phyloP scores from a whole-genome alignment of 331 rosid genomes.

The Erythrophleum ivorense region DNA sequence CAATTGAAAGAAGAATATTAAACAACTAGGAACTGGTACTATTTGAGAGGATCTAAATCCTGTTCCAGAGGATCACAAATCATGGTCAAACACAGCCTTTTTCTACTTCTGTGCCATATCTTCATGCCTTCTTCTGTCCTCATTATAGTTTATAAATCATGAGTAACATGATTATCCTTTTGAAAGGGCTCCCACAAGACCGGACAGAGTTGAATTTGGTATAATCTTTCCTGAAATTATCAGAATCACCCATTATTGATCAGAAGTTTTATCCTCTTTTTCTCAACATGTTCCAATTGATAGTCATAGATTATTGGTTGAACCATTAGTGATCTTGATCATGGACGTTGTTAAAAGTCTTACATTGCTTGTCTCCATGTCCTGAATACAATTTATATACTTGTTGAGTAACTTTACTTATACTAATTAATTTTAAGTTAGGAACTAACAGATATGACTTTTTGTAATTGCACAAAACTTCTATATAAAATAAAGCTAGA shows the following conservation, averaged over 20 bases:
- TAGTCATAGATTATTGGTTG: slow-evolving; percentile 30
- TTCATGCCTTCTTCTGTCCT: background rate
- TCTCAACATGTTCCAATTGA: background rate
- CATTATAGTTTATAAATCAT: background rate
- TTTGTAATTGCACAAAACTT: background rate
- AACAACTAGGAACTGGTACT: background rate
- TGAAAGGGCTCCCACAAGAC: background rate
- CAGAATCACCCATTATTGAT: slow-evolving; percentile 25
- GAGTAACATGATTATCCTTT: background rate
- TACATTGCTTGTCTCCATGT: too few species aligned
- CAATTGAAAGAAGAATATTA: background rate
- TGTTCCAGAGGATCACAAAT: background rate
- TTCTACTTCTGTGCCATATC: background rate
- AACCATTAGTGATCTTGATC: background rate
- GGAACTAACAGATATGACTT: background rate
- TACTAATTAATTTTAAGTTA: too few species aligned
- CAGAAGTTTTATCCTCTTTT: background rate
- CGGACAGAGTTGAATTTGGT: background rate
- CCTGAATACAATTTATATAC: too few species aligned
- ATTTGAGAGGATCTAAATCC: background rate
- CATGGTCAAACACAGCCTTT: background rate
- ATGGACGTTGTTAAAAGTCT: background rate
- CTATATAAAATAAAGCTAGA: background rate
- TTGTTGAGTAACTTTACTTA: too few species aligned
- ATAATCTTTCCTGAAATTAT: background rate